phyloP scores from a whole-genome alignment of 139 green algal species.

The Haematococcus sp. region DNA sequence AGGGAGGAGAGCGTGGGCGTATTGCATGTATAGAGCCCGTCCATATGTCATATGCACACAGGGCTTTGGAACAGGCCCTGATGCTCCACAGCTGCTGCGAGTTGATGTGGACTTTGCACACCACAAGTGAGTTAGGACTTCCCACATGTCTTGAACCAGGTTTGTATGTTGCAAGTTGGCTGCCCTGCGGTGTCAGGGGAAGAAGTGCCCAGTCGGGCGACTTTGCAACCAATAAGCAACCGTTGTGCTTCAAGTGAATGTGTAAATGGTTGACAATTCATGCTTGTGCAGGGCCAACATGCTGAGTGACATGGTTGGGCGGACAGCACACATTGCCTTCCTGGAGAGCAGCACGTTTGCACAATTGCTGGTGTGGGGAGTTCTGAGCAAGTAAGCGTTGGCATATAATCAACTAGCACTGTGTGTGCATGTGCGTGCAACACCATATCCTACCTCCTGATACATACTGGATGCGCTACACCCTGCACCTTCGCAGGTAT shows the following conservation, averaged over 20 bases:
- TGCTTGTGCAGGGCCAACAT: neutral
- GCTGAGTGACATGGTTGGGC: neutral
- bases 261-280: too few species aligned
- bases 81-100: slow-evolving; percentile 1
- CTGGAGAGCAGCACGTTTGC: neutral
- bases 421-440: neutral
- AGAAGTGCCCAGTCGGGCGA: too few species aligned
- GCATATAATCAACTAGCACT: neutral
- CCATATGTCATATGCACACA: neutral
- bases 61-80: neutral
- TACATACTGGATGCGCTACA: neutral
- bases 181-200: too few species aligned
- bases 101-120: slow-evolving; percentile 7
- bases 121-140: neutral
- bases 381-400: neutral
- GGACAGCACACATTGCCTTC: slow-evolving; percentile 10
- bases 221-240: too few species aligned
- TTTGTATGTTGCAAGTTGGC: too few species aligned
- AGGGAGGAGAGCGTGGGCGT: too few species aligned
- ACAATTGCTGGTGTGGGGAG: neutral
- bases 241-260: too few species aligned
- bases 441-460: neutral
- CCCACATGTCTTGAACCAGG: too few species aligned
- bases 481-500: neutral
- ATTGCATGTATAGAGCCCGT: too few species aligned